These are phyloP conservation scores for Phytophthora constricta DNA, from an alignment of 352 stramenopile species.

Conservation along the genomic window DNA sequence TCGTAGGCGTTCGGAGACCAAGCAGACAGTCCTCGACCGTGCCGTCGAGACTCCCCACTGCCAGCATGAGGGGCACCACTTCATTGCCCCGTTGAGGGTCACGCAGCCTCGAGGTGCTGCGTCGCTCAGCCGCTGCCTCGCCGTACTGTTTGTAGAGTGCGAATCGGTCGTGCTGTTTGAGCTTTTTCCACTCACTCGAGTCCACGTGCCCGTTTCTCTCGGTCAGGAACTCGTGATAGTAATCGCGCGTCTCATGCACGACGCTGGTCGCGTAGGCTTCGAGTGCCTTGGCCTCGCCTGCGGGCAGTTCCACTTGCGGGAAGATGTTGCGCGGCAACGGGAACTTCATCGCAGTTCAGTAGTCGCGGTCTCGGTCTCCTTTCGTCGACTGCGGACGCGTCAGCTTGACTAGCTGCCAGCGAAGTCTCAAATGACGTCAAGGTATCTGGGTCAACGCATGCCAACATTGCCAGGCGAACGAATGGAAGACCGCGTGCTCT, in stretches of 20 bases:
- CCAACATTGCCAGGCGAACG: neutral
- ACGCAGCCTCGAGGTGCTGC: slow-evolving; percentile 13
- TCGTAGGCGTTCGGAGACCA: slow-evolving; percentile 49
- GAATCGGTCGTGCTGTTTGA: slow-evolving; percentile 40
- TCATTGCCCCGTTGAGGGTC: slow-evolving; percentile 22
- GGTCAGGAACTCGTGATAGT: slow-evolving; percentile 38
- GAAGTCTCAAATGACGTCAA: slow-evolving; percentile 20
- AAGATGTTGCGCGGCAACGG: slow-evolving; percentile 36
- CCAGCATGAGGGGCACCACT: slow-evolving; percentile 39
- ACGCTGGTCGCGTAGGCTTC: slow-evolving; percentile 26
- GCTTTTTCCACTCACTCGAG: slow-evolving; percentile 35
- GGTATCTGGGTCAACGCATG: neutral
- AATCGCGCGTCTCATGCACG: slow-evolving; percentile 29
- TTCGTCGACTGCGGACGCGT: neutral
- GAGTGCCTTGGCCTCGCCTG: slow-evolving; percentile 15
- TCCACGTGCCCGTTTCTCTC: slow-evolving; percentile 29
- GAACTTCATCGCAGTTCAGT: slow-evolving; percentile 31
- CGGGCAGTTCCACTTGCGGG: slow-evolving; percentile 23
- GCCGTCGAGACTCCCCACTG: slow-evolving; percentile 47
- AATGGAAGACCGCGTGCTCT: slow-evolving; percentile 17
- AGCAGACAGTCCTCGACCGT: slow-evolving; percentile 62
- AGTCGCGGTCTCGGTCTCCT: neutral
- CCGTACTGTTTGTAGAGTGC: slow-evolving; percentile 40
- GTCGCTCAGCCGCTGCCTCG: neutral
- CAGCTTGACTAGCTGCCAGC: slow-evolving; percentile 5